Evolutionary conservation across 2,329 filamentous ascomycete genomes (phyloP).

Genomic region (Ophiostoma piceae): DNA sequence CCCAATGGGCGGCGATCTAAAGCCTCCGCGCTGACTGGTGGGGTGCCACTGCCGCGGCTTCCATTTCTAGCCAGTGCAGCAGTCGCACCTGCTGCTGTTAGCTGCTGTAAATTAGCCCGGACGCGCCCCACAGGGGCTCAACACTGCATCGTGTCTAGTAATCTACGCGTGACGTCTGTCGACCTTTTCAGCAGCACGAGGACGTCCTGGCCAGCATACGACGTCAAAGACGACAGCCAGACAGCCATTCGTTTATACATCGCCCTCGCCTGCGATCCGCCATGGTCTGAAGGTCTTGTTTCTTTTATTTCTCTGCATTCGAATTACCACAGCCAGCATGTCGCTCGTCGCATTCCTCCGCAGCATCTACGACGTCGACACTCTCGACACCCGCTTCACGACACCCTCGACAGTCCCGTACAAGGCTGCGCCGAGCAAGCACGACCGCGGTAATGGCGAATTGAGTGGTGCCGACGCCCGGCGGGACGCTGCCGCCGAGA

Average conservation of each 20-base stretch:
- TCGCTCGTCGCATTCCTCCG: constrained; percentile 44
- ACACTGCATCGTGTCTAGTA: constrained; percentile 14
- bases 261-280: background rate
- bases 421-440: constrained; percentile 46
- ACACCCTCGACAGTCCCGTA: constrained; percentile 65
- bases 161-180: constrained; percentile 11
- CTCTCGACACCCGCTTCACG: constrained; percentile 48
- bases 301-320: constrained; percentile 8
- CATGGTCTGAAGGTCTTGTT: constrained; percentile 18
- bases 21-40: constrained; percentile 21
- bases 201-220: background rate
- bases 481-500: constrained; percentile 28
- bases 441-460: constrained; percentile 34
- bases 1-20: constrained; percentile 2
- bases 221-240: background rate
- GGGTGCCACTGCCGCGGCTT: constrained; percentile 13
- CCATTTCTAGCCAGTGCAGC: background rate
- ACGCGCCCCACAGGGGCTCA: constrained; percentile 4
- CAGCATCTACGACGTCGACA: constrained; percentile 46
- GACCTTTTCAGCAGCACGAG: background rate
- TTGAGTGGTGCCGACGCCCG: constrained; percentile 30
- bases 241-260: background rate
- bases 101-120: background rate
- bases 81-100: background rate
- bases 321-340: constrained; percentile 23